These are phyloP conservation scores for Gnaphalium uliginosum DNA, from an alignment of 129 eudicot species.

Conservation along the genomic window DNA sequence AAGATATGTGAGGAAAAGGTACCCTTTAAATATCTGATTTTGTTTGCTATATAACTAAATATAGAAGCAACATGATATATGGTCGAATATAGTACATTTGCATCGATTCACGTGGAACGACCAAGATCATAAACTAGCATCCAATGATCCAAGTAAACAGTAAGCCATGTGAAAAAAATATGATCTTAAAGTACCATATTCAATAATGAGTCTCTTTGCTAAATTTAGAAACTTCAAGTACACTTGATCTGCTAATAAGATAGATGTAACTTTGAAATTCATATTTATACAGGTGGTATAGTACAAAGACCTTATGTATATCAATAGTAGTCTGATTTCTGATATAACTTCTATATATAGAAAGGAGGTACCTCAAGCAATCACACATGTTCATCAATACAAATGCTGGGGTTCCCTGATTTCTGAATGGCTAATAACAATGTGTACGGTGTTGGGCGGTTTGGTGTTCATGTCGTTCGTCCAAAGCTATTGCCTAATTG, in stretches of 20 bases:
- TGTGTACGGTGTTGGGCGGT: slow-evolving; percentile 9
- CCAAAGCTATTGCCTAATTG: slow-evolving; percentile 74
- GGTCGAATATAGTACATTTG: not conserved
- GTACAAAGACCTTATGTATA: slow-evolving; percentile 32
- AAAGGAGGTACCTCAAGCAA: slow-evolving; percentile 10
- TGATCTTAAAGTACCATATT: slow-evolving; percentile 21
- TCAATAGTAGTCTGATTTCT: slow-evolving; percentile 22
- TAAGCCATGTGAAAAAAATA: slow-evolving; percentile 12
- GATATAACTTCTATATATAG: slow-evolving; percentile 31
- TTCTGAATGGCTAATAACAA: slow-evolving; percentile 32
- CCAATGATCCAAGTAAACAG: slow-evolving; percentile 6
- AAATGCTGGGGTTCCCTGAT: slow-evolving; percentile 16
- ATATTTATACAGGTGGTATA: slow-evolving; percentile 26
- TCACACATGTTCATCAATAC: slow-evolving; percentile 21
- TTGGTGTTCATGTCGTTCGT: slow-evolving; percentile 54
- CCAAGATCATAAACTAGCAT: not conserved
- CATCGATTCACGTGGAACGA: not conserved
- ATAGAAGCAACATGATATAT: slow-evolving; percentile 2
- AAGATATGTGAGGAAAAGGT: not conserved
- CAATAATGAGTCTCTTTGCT: slow-evolving; percentile 30
- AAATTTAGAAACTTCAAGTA: slow-evolving; percentile 31
- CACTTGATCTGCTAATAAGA: slow-evolving; percentile 31
- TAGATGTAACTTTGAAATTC: slow-evolving; percentile 32
- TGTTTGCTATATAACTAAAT: not conserved
- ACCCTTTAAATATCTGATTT: not conserved